Evolutionary conservation across 371 early-diverging fungal species (phyloP).

Genomic region (Mucor piriformis): DNA sequence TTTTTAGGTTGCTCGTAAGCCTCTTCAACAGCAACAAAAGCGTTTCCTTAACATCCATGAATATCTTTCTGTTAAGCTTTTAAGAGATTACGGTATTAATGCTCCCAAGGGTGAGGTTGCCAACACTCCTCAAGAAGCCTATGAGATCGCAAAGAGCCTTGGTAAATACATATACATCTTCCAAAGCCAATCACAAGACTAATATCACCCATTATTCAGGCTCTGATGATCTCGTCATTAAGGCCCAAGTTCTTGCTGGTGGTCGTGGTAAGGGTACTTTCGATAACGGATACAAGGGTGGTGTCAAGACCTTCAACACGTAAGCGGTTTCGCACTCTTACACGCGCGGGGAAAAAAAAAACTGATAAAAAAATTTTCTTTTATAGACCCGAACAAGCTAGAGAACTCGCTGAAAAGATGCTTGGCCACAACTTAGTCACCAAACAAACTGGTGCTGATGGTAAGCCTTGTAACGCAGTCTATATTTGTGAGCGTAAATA

Average conservation of each 20-base stretch:
- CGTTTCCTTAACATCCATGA: conserved; percentile 97
- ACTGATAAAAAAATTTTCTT: conserved; percentile 10
- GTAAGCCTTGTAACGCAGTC: conserved; percentile 93
- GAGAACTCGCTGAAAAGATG: conserved; percentile 93
- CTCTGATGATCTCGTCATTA: conserved; percentile 91
- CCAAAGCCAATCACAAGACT: not conserved
- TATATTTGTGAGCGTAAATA: conserved; percentile 96
- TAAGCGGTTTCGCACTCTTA: conserved; percentile 46
- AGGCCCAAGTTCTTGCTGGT: conserved; percentile 98
- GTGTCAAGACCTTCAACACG: conserved; percentile 93
- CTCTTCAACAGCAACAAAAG: conserved; percentile 68
- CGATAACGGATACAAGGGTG: conserved; percentile 93
- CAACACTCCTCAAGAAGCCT: conserved; percentile 88
- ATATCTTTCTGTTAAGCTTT: conserved; percentile 90
- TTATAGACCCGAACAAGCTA: conserved; percentile 83
- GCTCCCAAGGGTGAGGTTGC: conserved; percentile 92
- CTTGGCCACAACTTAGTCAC: conserved; percentile 95
- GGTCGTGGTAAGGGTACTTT: conserved; percentile 99
- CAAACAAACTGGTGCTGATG: conserved; percentile 97
- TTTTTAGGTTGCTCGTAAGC: conserved; percentile 52
- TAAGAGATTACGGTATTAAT: conserved; percentile 90
- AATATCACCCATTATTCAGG: conserved; percentile 38
- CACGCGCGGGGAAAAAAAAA: not conserved
- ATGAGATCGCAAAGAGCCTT: conserved; percentile 79
- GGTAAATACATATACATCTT: conserved; percentile 46